Conservation (phyloP, 371 early-diverging fungal species). For the Rhizomucor pusillus region DNA sequence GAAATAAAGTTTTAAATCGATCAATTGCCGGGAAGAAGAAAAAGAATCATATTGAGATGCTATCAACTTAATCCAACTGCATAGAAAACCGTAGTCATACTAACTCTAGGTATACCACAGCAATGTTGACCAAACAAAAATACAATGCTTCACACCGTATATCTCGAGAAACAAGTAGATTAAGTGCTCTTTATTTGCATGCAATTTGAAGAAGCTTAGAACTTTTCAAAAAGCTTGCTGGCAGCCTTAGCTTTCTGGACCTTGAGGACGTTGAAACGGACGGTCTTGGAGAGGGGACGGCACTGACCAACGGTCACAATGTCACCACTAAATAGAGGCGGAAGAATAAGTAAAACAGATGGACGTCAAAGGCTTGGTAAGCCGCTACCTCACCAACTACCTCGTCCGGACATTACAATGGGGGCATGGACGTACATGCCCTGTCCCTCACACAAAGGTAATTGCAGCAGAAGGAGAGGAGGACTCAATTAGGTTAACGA, state of each 20-base stretch:
- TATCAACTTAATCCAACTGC: no score
- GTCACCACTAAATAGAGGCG: conserved; percentile 70
- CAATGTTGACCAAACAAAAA: no score
- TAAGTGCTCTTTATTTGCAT: conserved; percentile 1
- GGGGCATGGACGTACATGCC: conserved; percentile 3
- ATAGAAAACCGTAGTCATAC: no score
- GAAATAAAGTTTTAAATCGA: no score
- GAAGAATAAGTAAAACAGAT: conserved; percentile 13
- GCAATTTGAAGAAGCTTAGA: conserved; percentile 57
- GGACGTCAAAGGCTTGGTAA: conserved; percentile 60
- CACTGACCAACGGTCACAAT: conserved; percentile 97
- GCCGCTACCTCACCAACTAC: conserved; percentile 63
- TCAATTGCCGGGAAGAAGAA: no score
- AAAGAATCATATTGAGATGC: no score
- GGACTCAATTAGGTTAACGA: conserved; percentile 10
- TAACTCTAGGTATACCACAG: no score
- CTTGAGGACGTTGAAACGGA: conserved; percentile 99
- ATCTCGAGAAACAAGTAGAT: neutral
- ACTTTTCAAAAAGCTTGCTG: conserved; percentile 94
- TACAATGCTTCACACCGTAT: no score
- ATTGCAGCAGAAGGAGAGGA: conserved; percentile 9
- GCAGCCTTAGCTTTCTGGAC: conserved; percentile 88
- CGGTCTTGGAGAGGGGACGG: conserved; percentile 98
- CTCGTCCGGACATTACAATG: conserved; percentile 38
- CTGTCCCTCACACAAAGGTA: conserved; percentile 1